Evolutionary conservation across 179 eudicot genomes (phyloP).

Genomic region (Camellia oleifera): DNA sequence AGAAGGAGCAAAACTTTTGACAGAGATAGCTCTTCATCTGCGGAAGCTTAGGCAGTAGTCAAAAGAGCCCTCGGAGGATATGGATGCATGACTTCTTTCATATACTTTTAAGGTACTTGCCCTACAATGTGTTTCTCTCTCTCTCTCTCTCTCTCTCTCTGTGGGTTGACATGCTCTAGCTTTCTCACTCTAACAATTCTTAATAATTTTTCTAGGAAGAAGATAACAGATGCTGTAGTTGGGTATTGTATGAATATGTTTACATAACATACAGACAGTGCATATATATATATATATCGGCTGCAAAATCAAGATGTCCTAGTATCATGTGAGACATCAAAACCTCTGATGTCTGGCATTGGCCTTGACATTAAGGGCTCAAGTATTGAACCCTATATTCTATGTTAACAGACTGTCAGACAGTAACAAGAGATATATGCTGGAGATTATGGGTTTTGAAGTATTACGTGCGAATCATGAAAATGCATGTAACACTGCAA

Average conservation of each 20-base stretch:
- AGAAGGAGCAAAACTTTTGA: conserved; percentile 46
- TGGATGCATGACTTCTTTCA: conserved; percentile 15
- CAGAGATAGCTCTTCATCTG: conserved; percentile 54
- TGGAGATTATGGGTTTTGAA: too few relatives aligned
- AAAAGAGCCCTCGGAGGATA: conserved; percentile 13
- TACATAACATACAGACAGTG: too few relatives aligned
- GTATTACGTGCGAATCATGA: too few relatives aligned
- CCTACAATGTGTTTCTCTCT: background rate
- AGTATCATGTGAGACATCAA: too few relatives aligned
- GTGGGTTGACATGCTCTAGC: background rate
- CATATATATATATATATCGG: too few relatives aligned
- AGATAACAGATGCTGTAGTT: background rate
- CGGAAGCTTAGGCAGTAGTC: conserved; percentile 31
- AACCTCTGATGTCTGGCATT: too few relatives aligned
- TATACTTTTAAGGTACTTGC: conserved; percentile 10
- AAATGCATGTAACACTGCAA: background rate
- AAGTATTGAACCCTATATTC: too few relatives aligned
- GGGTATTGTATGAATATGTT: too few relatives aligned
- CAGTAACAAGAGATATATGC: too few relatives aligned
- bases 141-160: background rate
- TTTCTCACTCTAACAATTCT: background rate
- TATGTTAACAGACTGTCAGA: too few relatives aligned
- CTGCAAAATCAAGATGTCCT: too few relatives aligned
- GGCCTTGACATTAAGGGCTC: too few relatives aligned
- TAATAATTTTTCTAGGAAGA: background rate